Evolutionary conservation across 495 filamentous ascomycete genomes (phyloP).

Genomic region (Hypomontagnella submonticulosa): DNA sequence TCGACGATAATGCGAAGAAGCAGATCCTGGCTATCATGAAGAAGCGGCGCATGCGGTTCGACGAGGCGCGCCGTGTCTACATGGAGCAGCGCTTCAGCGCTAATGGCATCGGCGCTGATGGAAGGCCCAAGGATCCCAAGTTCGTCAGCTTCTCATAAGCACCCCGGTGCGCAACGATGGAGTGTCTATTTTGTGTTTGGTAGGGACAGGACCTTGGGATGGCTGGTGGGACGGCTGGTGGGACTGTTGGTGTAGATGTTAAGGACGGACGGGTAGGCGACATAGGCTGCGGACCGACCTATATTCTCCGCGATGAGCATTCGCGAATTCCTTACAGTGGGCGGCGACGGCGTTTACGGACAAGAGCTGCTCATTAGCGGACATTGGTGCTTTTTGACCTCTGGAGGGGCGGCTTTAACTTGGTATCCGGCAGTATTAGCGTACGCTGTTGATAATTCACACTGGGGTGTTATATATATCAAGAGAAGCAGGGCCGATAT

Average conservation of each 20-base stretch:
- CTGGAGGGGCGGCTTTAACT: neutral
- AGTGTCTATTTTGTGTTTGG: slow-evolving; percentile 16
- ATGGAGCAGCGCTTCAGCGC: slow-evolving; percentile 85
- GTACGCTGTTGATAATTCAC: neutral
- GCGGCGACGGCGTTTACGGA: slow-evolving; percentile 33
- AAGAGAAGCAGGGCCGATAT: neutral
- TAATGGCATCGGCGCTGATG: slow-evolving; percentile 89
- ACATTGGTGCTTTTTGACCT: slow-evolving; percentile 1
- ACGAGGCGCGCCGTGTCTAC: slow-evolving; percentile 87
- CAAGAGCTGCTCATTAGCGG: slow-evolving; percentile 7
- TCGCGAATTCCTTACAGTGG: slow-evolving; percentile 13
- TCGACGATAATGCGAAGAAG: slow-evolving; percentile 80
- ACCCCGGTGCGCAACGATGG: neutral
- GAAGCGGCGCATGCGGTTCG: slow-evolving; percentile 77
- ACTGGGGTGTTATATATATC: neutral
- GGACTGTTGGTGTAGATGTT: slow-evolving; percentile 1
- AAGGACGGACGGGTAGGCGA: neutral
- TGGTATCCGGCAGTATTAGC: neutral
- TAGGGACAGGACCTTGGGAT: slow-evolving; percentile 10
- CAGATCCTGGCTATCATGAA: slow-evolving; percentile 92
- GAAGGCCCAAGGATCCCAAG: slow-evolving; percentile 89
- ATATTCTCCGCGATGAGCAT: slow-evolving; percentile 23
- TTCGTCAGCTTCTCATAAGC: slow-evolving; percentile 88
- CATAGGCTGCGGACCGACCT: slow-evolving; percentile 17
- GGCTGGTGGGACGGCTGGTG: slow-evolving; percentile 10